These are phyloP conservation scores for Terfezia boudieri DNA, from an alignment of 495 filamentous ascomycete species.

Conservation along the genomic window DNA sequence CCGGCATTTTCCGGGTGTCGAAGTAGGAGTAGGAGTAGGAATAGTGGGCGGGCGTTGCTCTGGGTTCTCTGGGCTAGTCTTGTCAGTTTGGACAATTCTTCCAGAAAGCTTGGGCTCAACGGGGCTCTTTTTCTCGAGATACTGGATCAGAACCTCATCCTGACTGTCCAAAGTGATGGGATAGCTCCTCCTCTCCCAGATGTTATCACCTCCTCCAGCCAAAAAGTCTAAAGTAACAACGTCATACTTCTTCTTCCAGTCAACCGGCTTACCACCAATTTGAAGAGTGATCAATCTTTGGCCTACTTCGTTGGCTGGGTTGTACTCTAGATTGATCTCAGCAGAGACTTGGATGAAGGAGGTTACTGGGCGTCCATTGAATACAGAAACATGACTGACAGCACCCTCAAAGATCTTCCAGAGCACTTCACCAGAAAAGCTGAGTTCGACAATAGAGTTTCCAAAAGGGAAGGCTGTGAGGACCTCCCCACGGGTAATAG, in stretches of 20 bases:
- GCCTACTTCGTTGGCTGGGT: constrained; percentile 19
- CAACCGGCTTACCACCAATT: constrained; percentile 22
- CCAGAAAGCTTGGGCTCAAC: constrained; percentile 28
- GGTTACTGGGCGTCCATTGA: constrained; percentile 25
- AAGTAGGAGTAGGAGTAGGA: too few relatives aligned
- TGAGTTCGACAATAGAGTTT: constrained; percentile 30
- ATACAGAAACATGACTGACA: constrained; percentile 24
- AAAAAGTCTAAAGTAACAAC: constrained; percentile 34
- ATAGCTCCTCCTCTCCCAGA: constrained; percentile 19
- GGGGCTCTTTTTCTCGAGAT: constrained; percentile 25
- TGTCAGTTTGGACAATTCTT: constrained; percentile 22
- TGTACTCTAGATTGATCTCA: constrained; percentile 27
- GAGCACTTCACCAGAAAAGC: constrained; percentile 24
- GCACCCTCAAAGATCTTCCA: constrained; percentile 31
- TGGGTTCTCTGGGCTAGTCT: not conserved
- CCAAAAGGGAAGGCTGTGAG: constrained; percentile 35
- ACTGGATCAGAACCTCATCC: constrained; percentile 28
- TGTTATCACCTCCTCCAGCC: constrained; percentile 33
- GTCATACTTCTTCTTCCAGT: constrained; percentile 22
- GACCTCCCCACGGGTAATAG: constrained; percentile 32
- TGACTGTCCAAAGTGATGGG: constrained; percentile 26
- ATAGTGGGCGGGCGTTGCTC: too few relatives aligned
- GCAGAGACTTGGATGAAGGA: constrained; percentile 31
- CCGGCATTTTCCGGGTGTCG: too few relatives aligned
- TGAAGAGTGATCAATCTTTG: constrained; percentile 23